phyloP scores from a whole-genome alignment of 768 basidiomycete genomes.

The Daedaleopsis sinensis region DNA sequence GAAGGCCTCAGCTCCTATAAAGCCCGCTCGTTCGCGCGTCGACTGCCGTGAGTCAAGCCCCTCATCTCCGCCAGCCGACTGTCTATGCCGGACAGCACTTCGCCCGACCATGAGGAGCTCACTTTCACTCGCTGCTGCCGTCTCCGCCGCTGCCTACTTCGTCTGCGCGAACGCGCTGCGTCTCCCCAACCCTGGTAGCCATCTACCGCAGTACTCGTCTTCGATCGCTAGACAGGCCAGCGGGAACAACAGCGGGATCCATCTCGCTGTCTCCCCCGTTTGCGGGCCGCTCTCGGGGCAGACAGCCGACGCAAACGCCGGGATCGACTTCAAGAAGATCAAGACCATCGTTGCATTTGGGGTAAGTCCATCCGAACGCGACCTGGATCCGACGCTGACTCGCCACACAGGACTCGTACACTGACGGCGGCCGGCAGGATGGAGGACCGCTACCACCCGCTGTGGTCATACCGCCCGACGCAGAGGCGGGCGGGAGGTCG shows the following conservation, averaged over 20 bases:
- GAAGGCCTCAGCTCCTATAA: too few relatives aligned
- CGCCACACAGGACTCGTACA: conserved; percentile 46
- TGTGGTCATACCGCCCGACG: conserved; percentile 43
- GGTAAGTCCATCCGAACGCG: conserved; percentile 31
- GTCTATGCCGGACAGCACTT: too few relatives aligned
- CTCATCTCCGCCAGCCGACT: too few relatives aligned
- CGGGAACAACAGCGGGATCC: conserved; percentile 29
- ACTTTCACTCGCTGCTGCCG: too few relatives aligned
- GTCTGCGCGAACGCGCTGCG: too few relatives aligned
- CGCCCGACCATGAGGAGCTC: too few relatives aligned
- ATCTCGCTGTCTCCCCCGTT: conserved; percentile 49
- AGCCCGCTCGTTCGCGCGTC: too few relatives aligned
- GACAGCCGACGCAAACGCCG: conserved; percentile 51
- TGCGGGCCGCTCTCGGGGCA: conserved; percentile 46
- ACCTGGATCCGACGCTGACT: not conserved
- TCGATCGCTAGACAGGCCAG: too few relatives aligned
- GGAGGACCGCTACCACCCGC: conserved; percentile 47
- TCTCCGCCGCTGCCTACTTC: too few relatives aligned
- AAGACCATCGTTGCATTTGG: conserved; percentile 58
- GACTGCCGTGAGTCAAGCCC: too few relatives aligned
- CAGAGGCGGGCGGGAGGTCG: conserved; percentile 51
- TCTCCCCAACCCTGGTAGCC: too few relatives aligned
- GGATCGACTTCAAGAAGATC: conserved; percentile 38
- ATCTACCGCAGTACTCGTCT: too few relatives aligned
- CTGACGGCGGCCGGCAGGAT: conserved; percentile 51